Evolutionary conservation across 352 stramenopile species (phyloP).

Genomic region (Blastocystis sp.): DNA sequence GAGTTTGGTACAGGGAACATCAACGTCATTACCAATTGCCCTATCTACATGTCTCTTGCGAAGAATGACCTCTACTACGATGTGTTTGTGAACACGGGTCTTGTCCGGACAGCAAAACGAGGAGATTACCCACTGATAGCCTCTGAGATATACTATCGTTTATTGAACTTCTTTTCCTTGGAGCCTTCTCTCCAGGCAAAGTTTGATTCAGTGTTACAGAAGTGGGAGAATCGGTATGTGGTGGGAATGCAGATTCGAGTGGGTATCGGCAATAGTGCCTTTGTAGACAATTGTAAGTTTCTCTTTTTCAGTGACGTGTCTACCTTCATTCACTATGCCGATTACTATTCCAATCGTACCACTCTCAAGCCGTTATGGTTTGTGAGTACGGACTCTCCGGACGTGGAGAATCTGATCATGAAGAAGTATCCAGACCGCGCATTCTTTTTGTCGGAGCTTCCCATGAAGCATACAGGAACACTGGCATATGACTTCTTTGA

Average conservation of each 20-base stretch:
- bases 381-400: slow-evolving; percentile 19
- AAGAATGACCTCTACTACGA: slow-evolving; percentile 49
- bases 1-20: slow-evolving; percentile 23
- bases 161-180: slow-evolving; percentile 42
- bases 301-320: slow-evolving; percentile 5
- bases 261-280: slow-evolving; percentile 35
- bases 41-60: background rate
- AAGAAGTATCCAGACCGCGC: background rate
- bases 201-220: background rate
- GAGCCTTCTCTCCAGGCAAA: background rate
- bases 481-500: slow-evolving; percentile 8
- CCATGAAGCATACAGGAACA: slow-evolving; percentile 15
- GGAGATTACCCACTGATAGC: slow-evolving; percentile 6
- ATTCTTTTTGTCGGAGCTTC: background rate
- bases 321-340: slow-evolving; percentile 29
- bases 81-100: background rate
- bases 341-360: slow-evolving; percentile 38
- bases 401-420: background rate
- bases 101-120: slow-evolving; percentile 18
- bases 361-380: slow-evolving; percentile 12
- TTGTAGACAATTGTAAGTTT: slow-evolving; percentile 52
- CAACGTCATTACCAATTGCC: slow-evolving; percentile 50
- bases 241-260: slow-evolving; percentile 41
- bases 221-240: slow-evolving; percentile 22
- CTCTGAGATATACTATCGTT: slow-evolving; percentile 14